Percentiles rank a stretch among this genome's conserved stretches.
These are phyloP conservation scores for Fusarium guadeloupense DNA, from an alignment of 2,329 filamentous ascomycete genomes.

Conservation along the genomic window DNA sequence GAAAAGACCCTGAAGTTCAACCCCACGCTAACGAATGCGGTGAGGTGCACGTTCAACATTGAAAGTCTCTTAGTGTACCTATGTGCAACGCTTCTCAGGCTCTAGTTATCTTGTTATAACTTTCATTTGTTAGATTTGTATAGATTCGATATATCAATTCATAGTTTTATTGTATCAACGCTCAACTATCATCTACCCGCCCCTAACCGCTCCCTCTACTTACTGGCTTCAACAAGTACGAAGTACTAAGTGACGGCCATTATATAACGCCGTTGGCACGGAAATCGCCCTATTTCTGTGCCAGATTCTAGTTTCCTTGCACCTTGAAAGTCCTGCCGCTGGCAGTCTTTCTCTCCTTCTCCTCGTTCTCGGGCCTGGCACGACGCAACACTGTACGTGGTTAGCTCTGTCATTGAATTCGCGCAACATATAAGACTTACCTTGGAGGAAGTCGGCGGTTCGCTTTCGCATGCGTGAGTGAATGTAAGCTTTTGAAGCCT, in stretches of 20 bases:
- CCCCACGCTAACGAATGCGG: slow-evolving; percentile 39
- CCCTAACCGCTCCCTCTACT: slow-evolving; percentile 11
- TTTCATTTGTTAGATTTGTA: background rate
- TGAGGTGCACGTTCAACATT: slow-evolving; percentile 5
- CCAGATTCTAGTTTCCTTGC: slow-evolving; percentile 47
- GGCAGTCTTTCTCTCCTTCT: slow-evolving; percentile 97
- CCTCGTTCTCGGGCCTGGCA: slow-evolving; percentile 93
- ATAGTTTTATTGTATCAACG: slow-evolving; percentile 38
- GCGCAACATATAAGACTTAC: slow-evolving; percentile 60
- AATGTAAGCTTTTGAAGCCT: slow-evolving; percentile 98
- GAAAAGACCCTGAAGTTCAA: slow-evolving; percentile 27
- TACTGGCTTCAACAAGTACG: slow-evolving; percentile 3
- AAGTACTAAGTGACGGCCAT: background rate
- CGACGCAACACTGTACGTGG: slow-evolving; percentile 81
- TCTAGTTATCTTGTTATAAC: background rate
- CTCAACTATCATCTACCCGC: slow-evolving; percentile 32
- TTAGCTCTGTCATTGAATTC: slow-evolving; percentile 38
- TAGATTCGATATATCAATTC: slow-evolving; percentile 13
- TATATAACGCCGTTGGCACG: slow-evolving; percentile 17
- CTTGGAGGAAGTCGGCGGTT: slow-evolving; percentile 98
- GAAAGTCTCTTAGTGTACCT: background rate
- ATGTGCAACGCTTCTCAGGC: background rate
- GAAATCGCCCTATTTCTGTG: slow-evolving; percentile 9
- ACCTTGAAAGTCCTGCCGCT: slow-evolving; percentile 90
- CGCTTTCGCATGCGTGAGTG: slow-evolving; percentile 97